phyloP scores from a whole-genome alignment of 2,329 filamentous ascomycete genomes.

The Lithohypha guttulata region DNA sequence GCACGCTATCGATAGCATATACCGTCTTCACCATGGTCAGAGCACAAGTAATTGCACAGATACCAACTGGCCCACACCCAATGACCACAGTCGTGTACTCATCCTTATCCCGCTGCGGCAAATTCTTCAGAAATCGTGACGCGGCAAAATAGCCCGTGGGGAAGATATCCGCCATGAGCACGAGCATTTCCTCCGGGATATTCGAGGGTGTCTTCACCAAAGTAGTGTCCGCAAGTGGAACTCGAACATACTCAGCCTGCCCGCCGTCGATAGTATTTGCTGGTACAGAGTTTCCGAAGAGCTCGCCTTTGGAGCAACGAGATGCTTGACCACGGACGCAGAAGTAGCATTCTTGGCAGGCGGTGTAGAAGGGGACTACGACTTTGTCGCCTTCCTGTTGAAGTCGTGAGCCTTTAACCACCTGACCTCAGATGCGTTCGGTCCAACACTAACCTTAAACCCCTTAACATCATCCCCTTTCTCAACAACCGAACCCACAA shows the following conservation, averaged over 20 bases:
- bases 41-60: slow-evolving; percentile 57
- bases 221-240: slow-evolving; percentile 42
- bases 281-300: slow-evolving; percentile 35
- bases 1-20: slow-evolving; percentile 53
- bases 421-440: too few relatives aligned
- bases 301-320: slow-evolving; percentile 43
- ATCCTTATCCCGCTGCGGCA: slow-evolving; percentile 18
- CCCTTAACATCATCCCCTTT: slow-evolving; percentile 36
- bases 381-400: slow-evolving; percentile 43
- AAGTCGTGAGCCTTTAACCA: too few relatives aligned
- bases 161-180: slow-evolving; percentile 24
- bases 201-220: slow-evolving; percentile 35
- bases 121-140: slow-evolving; percentile 20
- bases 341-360: slow-evolving; percentile 43
- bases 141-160: slow-evolving; percentile 23
- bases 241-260: slow-evolving; percentile 46
- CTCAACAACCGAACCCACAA: slow-evolving; percentile 40
- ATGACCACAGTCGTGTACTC: slow-evolving; percentile 47
- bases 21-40: slow-evolving; percentile 51
- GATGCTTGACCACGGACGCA: slow-evolving; percentile 43
- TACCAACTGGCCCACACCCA: slow-evolving; percentile 53
- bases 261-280: slow-evolving; percentile 45
- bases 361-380: slow-evolving; percentile 42
- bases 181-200: slow-evolving; percentile 26
- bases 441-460: slow-evolving; percentile 36